Evolutionary conservation across 768 basidiomycete species (phyloP).

Genomic region (Pisolithus microcarpus): DNA sequence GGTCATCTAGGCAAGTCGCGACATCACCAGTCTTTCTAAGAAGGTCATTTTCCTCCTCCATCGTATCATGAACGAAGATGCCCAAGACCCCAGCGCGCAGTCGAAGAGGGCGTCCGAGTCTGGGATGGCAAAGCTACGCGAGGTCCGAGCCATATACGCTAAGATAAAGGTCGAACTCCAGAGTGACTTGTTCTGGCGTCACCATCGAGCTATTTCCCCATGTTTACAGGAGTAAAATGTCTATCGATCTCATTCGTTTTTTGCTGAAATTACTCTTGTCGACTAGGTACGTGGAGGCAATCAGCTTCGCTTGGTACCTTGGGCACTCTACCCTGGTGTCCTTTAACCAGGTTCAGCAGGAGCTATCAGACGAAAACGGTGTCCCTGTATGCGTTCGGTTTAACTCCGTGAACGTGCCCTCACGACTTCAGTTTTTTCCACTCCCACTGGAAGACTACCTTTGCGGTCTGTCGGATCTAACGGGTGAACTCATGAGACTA

Average conservation of each 20-base stretch:
- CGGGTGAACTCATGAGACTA: constrained; percentile 94
- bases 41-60: constrained; percentile 92
- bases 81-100: constrained; percentile 16
- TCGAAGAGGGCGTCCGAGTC: constrained; percentile 41
- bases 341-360: constrained; percentile 57
- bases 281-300: constrained; percentile 77
- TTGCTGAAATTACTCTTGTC: constrained; percentile 11
- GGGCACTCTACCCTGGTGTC: constrained; percentile 62
- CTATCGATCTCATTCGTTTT: background rate
- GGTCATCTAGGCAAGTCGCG: constrained; percentile 59
- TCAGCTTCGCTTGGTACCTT: constrained; percentile 84
- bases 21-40: constrained; percentile 87
- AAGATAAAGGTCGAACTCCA: constrained; percentile 53
- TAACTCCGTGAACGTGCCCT: background rate
- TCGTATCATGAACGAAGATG: constrained; percentile 49
- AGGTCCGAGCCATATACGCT: constrained; percentile 61
- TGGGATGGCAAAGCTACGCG: constrained; percentile 54
- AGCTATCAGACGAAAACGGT: constrained; percentile 55
- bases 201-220: constrained; percentile 65
- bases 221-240: constrained; percentile 67
- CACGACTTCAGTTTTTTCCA: constrained; percentile 56
- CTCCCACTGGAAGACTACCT: constrained; percentile 80
- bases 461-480: constrained; percentile 88
- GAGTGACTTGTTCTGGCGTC: constrained; percentile 71
- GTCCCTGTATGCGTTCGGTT: constrained; percentile 45